Conservation (phyloP, 2,329 filamentous ascomycete species). For the Hypoxylon sp. region DNA sequence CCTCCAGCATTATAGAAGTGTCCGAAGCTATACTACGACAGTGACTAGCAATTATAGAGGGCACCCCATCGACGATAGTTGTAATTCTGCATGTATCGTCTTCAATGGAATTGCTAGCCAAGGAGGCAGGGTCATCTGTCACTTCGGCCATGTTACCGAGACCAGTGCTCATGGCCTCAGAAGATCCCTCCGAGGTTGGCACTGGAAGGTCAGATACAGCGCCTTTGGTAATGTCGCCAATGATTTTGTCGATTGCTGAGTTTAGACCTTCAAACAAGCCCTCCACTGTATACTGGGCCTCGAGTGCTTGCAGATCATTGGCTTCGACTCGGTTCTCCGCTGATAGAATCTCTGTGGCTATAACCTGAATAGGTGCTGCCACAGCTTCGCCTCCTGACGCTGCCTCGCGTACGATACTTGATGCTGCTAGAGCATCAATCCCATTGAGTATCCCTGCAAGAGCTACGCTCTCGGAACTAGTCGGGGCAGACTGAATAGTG, state of each 20-base stretch:
- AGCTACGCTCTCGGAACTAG: constrained; percentile 30
- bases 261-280: constrained; percentile 45
- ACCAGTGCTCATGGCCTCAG: constrained; percentile 38
- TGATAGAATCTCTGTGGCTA: constrained; percentile 48
- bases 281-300: constrained; percentile 43
- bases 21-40: constrained; percentile 48
- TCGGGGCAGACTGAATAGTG: constrained; percentile 38
- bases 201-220: constrained; percentile 36
- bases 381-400: constrained; percentile 44
- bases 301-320: constrained; percentile 39
- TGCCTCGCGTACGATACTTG: constrained; percentile 42
- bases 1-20: constrained; percentile 29
- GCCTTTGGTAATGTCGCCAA: constrained; percentile 37
- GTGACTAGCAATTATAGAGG: constrained; percentile 47
- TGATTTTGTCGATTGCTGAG: constrained; percentile 41
- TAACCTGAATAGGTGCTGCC: constrained; percentile 41
- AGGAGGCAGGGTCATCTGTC: constrained; percentile 42
- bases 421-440: constrained; percentile 34
- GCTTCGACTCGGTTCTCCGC: constrained; percentile 42
- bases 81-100: constrained; percentile 47
- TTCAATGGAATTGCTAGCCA: constrained; percentile 46
- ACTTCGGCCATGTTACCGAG: constrained; percentile 45
- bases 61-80: constrained; percentile 46
- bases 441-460: constrained; percentile 41
- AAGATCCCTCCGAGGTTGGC: constrained; percentile 38